Percentiles rank a stretch among this genome's conserved stretches.
These are phyloP conservation scores for Candida xyloterini DNA, from an alignment of 805 yeast genomes.

Conservation along the genomic window DNA sequence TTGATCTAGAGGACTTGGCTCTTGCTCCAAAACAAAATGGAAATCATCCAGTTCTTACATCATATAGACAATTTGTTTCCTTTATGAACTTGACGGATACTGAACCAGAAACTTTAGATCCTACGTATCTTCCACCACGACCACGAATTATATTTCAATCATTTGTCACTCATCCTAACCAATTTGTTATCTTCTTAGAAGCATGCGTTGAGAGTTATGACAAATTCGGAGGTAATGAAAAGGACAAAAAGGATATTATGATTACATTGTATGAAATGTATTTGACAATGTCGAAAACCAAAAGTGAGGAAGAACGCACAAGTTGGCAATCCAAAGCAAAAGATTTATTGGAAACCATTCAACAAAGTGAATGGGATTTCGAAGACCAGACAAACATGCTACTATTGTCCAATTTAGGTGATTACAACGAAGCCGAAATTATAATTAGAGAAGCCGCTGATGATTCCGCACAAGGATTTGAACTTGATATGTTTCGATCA, in stretches of 20 bases:
- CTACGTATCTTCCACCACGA: conserved; percentile 87
- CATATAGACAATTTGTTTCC: conserved; percentile 42
- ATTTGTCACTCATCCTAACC: conserved; percentile 80
- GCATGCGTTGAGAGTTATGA: conserved; percentile 83
- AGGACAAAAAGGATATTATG: conserved; percentile 70
- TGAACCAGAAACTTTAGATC: conserved; percentile 30
- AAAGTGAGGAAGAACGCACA: conserved; percentile 29
- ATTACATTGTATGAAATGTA: conserved; percentile 83
- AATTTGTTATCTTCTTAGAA: conserved; percentile 88
- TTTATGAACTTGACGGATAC: conserved; percentile 27
- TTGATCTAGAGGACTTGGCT: conserved; percentile 17
- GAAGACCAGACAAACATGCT: conserved; percentile 56
- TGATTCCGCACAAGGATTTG: conserved; percentile 35
- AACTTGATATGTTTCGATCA: conserved; percentile 65
- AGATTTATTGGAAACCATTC: conserved; percentile 41
- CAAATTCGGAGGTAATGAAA: conserved; percentile 63
- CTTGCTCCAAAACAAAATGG: conserved; percentile 9
- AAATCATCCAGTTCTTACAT: conserved; percentile 46
- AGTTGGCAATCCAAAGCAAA: conserved; percentile 69
- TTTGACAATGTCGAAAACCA: conserved; percentile 50
- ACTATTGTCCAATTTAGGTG: conserved; percentile 55
- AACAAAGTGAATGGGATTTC: conserved; percentile 34
- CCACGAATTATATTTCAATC: conserved; percentile 86
- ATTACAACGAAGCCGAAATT: conserved; percentile 48
- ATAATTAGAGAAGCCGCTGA: conserved; percentile 34